A percentile compares a stretch with the other conserved stretches of the same genome.
These are phyloP conservation scores for Solanum acaule DNA, from an alignment of 257 asterid genomes.

Conservation along the genomic window DNA sequence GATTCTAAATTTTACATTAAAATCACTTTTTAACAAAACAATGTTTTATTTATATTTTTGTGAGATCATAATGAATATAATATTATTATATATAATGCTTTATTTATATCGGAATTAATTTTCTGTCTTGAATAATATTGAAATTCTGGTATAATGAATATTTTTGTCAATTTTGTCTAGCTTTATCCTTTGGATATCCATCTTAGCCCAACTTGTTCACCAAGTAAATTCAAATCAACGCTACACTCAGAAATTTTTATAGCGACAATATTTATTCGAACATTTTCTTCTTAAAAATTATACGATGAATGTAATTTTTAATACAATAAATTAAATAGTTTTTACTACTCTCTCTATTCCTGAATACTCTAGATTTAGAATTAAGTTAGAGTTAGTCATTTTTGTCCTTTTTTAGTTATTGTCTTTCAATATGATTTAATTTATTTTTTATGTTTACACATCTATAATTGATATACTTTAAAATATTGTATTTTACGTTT, in stretches of 20 bases:
- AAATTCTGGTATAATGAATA: no score
- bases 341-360: no score
- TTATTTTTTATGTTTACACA: no score
- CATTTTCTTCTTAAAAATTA: not conserved
- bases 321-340: not conserved
- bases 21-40: not conserved
- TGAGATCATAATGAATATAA: no score
- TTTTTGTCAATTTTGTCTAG: not conserved
- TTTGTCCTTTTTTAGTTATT: no score
- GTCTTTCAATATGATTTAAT: no score
- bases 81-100: not conserved
- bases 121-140: no score
- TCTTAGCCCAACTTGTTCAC: not conserved
- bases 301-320: not conserved
- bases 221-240: not conserved
- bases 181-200: not conserved
- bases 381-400: no score
- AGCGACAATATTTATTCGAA: not conserved
- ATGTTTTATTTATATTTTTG: not conserved
- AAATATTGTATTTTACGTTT: rapidly evolving
- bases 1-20: not conserved
- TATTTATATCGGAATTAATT: not conserved
- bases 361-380: no score
- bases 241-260: no score
- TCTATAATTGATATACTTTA: no score